These are phyloP conservation scores for Tulasnella sp. DNA, from an alignment of 768 basidiomycete genomes.

Conservation along the genomic window DNA sequence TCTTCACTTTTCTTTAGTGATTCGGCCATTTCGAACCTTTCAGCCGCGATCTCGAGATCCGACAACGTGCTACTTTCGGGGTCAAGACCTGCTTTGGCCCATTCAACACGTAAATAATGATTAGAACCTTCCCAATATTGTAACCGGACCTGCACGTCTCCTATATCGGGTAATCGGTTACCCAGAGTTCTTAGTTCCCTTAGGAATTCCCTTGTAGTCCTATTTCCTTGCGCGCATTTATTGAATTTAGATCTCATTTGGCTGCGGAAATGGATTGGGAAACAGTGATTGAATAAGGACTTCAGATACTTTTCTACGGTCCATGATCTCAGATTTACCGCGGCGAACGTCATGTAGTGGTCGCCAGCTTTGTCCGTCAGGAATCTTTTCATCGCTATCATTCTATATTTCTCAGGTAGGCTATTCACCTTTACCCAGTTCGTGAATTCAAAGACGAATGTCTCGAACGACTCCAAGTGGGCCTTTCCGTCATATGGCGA, in stretches of 20 bases:
- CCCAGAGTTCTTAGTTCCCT: neutral
- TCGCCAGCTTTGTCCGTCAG: neutral
- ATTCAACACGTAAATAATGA: neutral
- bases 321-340: neutral
- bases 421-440: neutral
- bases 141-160: neutral
- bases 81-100: neutral
- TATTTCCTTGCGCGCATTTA: neutral
- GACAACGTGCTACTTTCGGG: neutral
- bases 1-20: neutral
- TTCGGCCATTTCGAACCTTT: slow-evolving; percentile 5
- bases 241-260: neutral
- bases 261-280: neutral
- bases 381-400: neutral
- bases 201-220: neutral
- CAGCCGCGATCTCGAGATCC: slow-evolving; percentile 3
- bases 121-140: slow-evolving; percentile 3
- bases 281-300: slow-evolving; percentile 4
- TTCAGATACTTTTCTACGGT: neutral
- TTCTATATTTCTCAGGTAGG: neutral
- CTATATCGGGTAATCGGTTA: neutral
- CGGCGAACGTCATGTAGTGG: neutral
- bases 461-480: neutral
- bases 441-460: neutral
- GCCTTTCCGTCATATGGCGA: neutral